A percentile compares a stretch with the other conserved stretches of the same genome.
Evolutionary conservation across 306 rosid species (phyloP).

Genomic region (Cicer pinnatifidum): DNA sequence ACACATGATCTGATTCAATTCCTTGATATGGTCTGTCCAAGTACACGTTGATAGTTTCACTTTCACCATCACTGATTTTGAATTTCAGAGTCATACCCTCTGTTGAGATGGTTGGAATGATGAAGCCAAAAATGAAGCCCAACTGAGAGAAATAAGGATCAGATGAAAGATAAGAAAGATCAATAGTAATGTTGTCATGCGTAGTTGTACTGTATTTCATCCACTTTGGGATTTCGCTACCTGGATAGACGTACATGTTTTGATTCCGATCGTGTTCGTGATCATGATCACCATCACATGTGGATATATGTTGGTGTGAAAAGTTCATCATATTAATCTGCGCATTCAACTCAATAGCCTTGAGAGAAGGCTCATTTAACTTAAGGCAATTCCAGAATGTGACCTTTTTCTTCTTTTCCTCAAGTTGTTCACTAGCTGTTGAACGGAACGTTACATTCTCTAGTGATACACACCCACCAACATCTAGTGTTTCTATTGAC

Average conservation of each 20-base stretch:
- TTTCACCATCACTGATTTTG: not conserved
- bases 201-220: slow-evolving; percentile 22
- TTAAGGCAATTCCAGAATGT: not conserved
- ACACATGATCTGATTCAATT: slow-evolving; percentile 35
- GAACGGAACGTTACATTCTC: slow-evolving; percentile 1
- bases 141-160: not conserved
- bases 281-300: not conserved
- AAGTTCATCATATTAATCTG: slow-evolving; percentile 9
- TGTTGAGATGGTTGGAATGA: not conserved
- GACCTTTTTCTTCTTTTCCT: slow-evolving; percentile 1
- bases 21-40: not conserved
- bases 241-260: slow-evolving; percentile 35
- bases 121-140: slow-evolving; percentile 35
- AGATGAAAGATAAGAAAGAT: slow-evolving; percentile 37
- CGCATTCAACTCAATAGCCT: not conserved
- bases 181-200: slow-evolving; percentile 2
- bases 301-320: not conserved
- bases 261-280: not conserved
- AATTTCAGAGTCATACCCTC: not conserved
- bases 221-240: slow-evolving; percentile 38
- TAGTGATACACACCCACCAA: not conserved
- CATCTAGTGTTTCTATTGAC: not conserved
- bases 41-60: not conserved
- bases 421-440: not conserved
- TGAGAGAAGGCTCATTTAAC: not conserved